Conservation (phyloP, 345 rosid genomes). For the Carallia brachiata region DNA sequence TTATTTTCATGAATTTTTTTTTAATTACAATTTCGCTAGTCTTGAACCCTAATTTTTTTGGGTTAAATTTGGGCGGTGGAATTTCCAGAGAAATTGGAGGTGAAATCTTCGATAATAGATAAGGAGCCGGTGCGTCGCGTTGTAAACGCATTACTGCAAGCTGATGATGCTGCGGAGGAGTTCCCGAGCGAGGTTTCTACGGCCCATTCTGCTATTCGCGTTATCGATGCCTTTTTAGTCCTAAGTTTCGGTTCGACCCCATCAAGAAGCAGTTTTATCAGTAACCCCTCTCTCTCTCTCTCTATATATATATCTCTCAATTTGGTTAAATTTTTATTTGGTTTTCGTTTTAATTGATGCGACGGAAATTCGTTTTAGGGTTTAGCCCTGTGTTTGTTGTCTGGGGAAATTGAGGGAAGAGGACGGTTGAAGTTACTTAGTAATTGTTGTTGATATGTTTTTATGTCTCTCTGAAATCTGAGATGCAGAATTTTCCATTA, state of each 20-base stretch:
- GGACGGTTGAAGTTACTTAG: too few relatives aligned
- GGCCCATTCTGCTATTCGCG: slow-evolving; percentile 40
- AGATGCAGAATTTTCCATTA: too few relatives aligned
- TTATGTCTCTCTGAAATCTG: too few relatives aligned
- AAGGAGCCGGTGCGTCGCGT: slow-evolving; percentile 58
- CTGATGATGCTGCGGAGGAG: slow-evolving; percentile 64
- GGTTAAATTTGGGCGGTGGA: neutral
- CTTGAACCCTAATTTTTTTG: too few relatives aligned
- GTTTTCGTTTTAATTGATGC: neutral
- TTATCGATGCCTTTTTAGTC: slow-evolving; percentile 70
- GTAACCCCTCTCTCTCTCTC: slow-evolving; percentile 34
- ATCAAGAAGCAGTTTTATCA: slow-evolving; percentile 72
- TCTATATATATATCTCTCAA: neutral
- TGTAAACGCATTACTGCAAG: slow-evolving; percentile 54
- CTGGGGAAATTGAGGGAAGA: too few relatives aligned
- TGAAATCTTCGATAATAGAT: slow-evolving; percentile 63
- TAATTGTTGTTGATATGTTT: too few relatives aligned
- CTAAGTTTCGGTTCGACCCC: slow-evolving; percentile 69
- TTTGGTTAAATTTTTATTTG: neutral
- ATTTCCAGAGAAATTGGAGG: slow-evolving; percentile 33
- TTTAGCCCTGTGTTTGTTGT: too few relatives aligned
- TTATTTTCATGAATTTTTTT: neutral
- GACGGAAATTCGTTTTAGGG: too few relatives aligned
- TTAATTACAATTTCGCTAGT: too few relatives aligned
- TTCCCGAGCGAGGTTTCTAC: slow-evolving; percentile 29